A percentile compares a stretch with the other conserved stretches of the same genome.
Conservation (phyloP, 148 eudicot species). For the Rhododendron williamsianum region DNA sequence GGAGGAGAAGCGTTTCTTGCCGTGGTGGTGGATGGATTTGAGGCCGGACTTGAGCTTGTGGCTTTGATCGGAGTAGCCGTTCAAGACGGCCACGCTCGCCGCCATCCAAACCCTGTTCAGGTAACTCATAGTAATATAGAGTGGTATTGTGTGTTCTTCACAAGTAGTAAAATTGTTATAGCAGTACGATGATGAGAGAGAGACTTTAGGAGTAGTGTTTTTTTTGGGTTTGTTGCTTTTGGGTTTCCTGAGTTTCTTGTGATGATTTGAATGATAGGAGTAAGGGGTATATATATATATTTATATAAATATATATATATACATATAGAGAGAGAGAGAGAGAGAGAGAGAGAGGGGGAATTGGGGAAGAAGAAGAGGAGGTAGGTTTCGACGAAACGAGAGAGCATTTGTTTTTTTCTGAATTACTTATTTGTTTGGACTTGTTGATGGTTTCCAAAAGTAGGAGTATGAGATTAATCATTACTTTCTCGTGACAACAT, state of each 20-base stretch:
- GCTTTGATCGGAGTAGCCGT: conserved; percentile 42
- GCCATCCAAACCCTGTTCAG: conserved; percentile 45
- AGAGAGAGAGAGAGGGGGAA: not conserved
- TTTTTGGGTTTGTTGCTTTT: not conserved
- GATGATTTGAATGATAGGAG: not conserved
- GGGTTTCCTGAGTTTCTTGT: not conserved
- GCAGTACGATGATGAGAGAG: no score
- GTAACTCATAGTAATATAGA: conserved; percentile 12
- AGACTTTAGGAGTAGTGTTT: not conserved
- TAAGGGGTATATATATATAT: not conserved
- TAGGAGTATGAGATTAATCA: not conserved
- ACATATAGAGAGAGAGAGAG: no score
- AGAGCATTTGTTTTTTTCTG: not conserved
- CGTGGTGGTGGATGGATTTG: conserved; percentile 24
- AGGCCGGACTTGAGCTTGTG: conserved; percentile 41
- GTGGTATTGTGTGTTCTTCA: not conserved
- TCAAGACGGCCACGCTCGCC: conserved; percentile 49
- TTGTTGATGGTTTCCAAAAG: not conserved
- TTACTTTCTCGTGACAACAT: not conserved
- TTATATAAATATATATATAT: not conserved
- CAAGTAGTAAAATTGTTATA: no score
- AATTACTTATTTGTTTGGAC: not conserved
- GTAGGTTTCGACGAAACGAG: not conserved
- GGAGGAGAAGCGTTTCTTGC: conserved; percentile 9
- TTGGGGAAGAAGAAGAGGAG: not conserved